Conservation (phyloP, 164 flowering plant genomes). For the Tinospora cordifolia region DNA sequence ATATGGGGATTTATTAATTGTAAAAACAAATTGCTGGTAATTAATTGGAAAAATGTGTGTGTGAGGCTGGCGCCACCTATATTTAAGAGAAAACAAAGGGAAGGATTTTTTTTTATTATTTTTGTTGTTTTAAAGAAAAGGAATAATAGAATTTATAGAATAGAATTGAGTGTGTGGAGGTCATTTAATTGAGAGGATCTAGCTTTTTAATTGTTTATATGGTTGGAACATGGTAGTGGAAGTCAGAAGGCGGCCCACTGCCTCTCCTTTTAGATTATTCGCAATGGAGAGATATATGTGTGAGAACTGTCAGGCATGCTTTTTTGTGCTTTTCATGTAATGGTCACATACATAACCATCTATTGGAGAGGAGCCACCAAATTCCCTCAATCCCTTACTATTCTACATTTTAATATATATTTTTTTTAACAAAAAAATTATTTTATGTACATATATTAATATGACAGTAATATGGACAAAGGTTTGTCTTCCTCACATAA, state of each 20-base stretch:
- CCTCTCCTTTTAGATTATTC: constrained; percentile 26
- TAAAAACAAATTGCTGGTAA: not conserved
- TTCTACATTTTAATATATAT: not conserved
- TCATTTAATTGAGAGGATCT: constrained; percentile 37
- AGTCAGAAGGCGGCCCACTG: constrained; percentile 46
- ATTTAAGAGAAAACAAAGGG: not conserved
- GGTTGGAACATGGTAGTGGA: constrained; percentile 44
- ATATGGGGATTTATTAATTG: constrained; percentile 2
- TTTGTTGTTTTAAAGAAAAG: constrained; percentile 10
- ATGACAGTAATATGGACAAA: not conserved
- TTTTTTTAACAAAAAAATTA: too few relatives aligned
- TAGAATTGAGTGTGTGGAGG: constrained; percentile 30
- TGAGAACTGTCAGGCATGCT: constrained; percentile 21
- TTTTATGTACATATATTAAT: not conserved
- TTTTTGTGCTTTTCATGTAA: constrained; percentile 18
- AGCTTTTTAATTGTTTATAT: constrained; percentile 30
- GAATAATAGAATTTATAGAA: constrained; percentile 31
- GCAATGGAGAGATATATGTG: constrained; percentile 13
- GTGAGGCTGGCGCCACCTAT: constrained; percentile 13
- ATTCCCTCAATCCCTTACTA: constrained; percentile 2
- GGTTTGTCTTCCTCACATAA: not conserved
- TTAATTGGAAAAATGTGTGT: not conserved
- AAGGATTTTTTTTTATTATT: not conserved
- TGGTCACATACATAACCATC: constrained; percentile 14
- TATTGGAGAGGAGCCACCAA: constrained; percentile 9